Evolutionary conservation across 208 protist genomes (phyloP), one percentile per base, ranked within the genome.

Genomic region (Trypanosomatidae sp.): DNA sequence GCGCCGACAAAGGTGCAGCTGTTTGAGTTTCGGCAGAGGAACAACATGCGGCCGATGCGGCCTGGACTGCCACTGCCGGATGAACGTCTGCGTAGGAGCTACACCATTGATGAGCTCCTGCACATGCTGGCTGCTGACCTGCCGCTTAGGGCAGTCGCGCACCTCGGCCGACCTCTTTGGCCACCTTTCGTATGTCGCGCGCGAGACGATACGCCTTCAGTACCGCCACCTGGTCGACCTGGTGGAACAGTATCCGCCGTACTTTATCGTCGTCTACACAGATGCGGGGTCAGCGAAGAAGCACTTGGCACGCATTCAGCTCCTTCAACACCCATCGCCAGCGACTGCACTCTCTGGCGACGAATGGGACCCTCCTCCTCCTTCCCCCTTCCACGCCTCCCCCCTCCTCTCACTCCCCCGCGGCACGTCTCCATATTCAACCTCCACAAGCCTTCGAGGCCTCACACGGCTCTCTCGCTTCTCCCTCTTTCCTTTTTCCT

Each of bases 1-100:
- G 71, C 70, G 39, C 78, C 79, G 1, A 62, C 81, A 55, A 88
- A 87, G 69, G 77, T 91, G 55, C 71, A 73, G 46, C n/a, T 93
- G 22, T 93, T 93, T 69, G 89, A 93, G 73, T 91, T 80, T 62
- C 81, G 84, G 15, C 73, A 76, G 58, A 69, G 66, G 43, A 62
- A 89, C 43, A 72, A 81, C 68, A 43, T 91, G 52, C 76, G 82
- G 44, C 15, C 91, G 30, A 81, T 86, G 62, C 88, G 86, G 12
- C 59, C 79, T 12, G 85, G 81, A 15, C 62, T 86, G n/a, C 85
- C 88, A 46, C 79, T 93, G 55, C 88, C 88, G 12, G 77, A 79
- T 6, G 81, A 84, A 28, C 66, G 66, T 22, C 80, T 93, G 62
- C 83, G 84, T 3, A 43, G 76, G 33, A 41, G 36, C 49, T 93